phyloP scores from a whole-genome alignment of 83 land plant species.

The Picea engelmannii region DNA sequence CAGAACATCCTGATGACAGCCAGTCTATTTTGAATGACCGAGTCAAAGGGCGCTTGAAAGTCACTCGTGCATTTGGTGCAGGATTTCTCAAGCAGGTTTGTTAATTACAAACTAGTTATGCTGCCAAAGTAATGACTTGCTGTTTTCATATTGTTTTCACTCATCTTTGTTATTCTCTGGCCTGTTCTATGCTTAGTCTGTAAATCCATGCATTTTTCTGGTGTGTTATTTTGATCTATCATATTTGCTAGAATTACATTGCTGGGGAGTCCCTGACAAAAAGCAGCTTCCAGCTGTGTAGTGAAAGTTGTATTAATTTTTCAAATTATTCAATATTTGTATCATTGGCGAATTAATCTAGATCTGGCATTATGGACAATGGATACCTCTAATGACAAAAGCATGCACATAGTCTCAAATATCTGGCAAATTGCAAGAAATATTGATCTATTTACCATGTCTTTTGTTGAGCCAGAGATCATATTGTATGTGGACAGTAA shows the following conservation, averaged over 20 bases:
- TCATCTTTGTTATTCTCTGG: not conserved
- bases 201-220: not conserved
- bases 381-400: not conserved
- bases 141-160: not conserved
- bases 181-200: not conserved
- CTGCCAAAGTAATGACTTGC: not conserved
- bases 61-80: slow-evolving; percentile 96
- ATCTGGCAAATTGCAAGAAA: not conserved
- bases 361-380: not conserved
- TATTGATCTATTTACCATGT: not conserved
- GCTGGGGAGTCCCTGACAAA: no score
- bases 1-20: slow-evolving; percentile 78
- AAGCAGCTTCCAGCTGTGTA: not conserved
- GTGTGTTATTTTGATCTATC: not conserved
- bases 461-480: not conserved
- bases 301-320: no score
- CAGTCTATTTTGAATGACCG: slow-evolving; percentile 73
- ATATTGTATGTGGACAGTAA: not conserved
- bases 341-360: not conserved
- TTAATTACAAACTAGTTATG: slow-evolving; percentile 4
- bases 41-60: slow-evolving; percentile 85
- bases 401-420: not conserved
- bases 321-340: not conserved
- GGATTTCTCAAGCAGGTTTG: slow-evolving; percentile 96
- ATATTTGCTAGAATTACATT: no score